Conservation (phyloP, 2,329 filamentous ascomycete genomes). For the Fusarium napiforme region DNA sequence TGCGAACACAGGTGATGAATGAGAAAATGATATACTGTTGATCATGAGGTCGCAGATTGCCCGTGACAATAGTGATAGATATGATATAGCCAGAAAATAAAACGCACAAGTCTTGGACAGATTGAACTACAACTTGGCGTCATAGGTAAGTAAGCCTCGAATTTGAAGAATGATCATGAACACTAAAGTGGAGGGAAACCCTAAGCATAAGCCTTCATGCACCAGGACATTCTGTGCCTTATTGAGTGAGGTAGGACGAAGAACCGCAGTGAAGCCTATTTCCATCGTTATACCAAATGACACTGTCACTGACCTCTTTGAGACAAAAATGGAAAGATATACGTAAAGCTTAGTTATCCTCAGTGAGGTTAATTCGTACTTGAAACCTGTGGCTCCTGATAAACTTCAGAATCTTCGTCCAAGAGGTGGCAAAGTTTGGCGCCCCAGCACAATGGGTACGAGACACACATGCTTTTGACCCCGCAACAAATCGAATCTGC, state of each 20-base stretch:
- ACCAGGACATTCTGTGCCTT: neutral
- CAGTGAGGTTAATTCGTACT: fast-evolving
- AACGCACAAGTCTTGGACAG: neutral
- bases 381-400: too few relatives aligned
- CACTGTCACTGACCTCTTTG: neutral
- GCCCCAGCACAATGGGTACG: neutral
- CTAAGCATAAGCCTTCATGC: too few relatives aligned
- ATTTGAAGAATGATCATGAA: fast-evolving
- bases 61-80: neutral
- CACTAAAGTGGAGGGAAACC: too few relatives aligned
- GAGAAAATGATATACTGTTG: too few relatives aligned
- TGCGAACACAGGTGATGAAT: too few relatives aligned
- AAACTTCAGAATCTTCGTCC: neutral
- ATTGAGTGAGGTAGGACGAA: neutral
- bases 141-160: neutral
- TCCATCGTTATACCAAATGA: too few relatives aligned
- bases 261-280: neutral
- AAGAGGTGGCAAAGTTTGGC: neutral
- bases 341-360: fast-evolving
- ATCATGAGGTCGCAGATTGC: neutral
- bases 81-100: neutral
- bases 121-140: neutral
- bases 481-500: neutral
- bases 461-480: neutral
- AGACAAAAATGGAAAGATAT: neutral